Percentiles rank a stretch among this genome's conserved stretches.
Evolutionary conservation across 2,329 filamentous ascomycete genomes (phyloP).

Genomic region (Cryphonectria parasitica): DNA sequence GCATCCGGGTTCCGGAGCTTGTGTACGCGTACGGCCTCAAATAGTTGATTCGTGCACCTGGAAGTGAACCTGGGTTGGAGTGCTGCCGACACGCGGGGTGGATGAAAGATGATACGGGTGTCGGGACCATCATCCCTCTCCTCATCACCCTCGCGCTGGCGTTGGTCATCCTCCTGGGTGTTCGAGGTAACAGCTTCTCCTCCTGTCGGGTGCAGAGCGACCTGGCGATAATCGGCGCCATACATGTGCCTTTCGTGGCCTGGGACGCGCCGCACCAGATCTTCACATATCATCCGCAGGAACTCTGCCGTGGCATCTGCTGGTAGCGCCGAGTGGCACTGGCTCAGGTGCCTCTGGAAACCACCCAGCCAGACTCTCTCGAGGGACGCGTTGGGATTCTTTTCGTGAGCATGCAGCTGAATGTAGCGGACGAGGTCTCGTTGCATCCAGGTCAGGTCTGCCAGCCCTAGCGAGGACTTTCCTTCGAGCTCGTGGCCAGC

Average conservation of each 20-base stretch:
- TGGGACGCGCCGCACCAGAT: slow-evolving; percentile 44
- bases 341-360: slow-evolving; percentile 33
- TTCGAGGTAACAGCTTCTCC: background rate
- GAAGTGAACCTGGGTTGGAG: slow-evolving; percentile 29
- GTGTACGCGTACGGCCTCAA: slow-evolving; percentile 41
- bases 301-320: slow-evolving; percentile 49
- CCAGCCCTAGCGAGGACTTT: slow-evolving; percentile 33
- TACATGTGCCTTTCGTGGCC: slow-evolving; percentile 36
- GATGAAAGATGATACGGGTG: slow-evolving; percentile 50
- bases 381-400: slow-evolving; percentile 42
- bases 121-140: slow-evolving; percentile 31
- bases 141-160: slow-evolving; percentile 28
- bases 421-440: slow-evolving; percentile 47
- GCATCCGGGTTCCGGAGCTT: slow-evolving; percentile 32
- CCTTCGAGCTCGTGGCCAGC: slow-evolving; percentile 35
- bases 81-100: slow-evolving; percentile 41
- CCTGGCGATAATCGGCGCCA: slow-evolving; percentile 43
- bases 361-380: slow-evolving; percentile 52
- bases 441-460: slow-evolving; percentile 51
- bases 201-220: slow-evolving; percentile 31
- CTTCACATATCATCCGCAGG: slow-evolving; percentile 39
- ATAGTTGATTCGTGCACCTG: slow-evolving; percentile 50
- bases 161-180: background rate
- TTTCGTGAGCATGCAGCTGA: slow-evolving; percentile 35
- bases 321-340: slow-evolving; percentile 35